phyloP scores from a whole-genome alignment of 2,329 filamentous ascomycete species.

The Pseudogymnoascus sp. region DNA sequence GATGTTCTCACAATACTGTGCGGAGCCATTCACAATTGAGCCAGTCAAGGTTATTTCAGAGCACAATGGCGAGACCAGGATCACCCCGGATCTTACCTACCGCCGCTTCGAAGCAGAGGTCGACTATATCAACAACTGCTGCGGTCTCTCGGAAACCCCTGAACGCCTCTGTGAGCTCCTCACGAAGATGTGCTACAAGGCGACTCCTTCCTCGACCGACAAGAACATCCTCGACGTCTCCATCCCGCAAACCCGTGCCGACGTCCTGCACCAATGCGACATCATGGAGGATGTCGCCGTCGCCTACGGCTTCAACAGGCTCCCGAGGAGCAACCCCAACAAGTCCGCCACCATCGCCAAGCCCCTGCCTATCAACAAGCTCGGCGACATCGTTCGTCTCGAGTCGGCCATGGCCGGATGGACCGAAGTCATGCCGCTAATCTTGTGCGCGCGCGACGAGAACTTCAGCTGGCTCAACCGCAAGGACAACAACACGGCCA shows the following conservation, averaged over 20 bases:
- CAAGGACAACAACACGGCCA: conserved; percentile 75
- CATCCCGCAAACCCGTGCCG: conserved; percentile 81
- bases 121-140: conserved; percentile 89
- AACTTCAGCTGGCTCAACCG: conserved; percentile 95
- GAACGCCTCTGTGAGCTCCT: conserved; percentile 71
- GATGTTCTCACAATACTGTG: conserved; percentile 93
- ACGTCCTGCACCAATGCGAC: conserved; percentile 92
- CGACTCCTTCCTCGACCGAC: conserved; percentile 62
- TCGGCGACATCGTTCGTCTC: conserved; percentile 78
- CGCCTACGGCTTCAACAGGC: conserved; percentile 93
- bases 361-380: conserved; percentile 86
- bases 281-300: conserved; percentile 98
- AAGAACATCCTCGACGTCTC: conserved; percentile 69
- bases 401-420: conserved; percentile 93
- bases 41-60: conserved; percentile 86
- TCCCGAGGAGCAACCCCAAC: conserved; percentile 78
- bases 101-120: conserved; percentile 74
- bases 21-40: conserved; percentile 84
- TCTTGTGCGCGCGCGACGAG: conserved; percentile 95
- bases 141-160: conserved; percentile 68
- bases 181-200: conserved; percentile 81
- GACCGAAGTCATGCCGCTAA: conserved; percentile 92
- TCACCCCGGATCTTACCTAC: conserved; percentile 72
- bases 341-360: conserved; percentile 80
- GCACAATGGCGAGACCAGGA: conserved; percentile 76